These are phyloP conservation scores for Phytophthora litchii DNA, from an alignment of 352 stramenopile genomes.

Conservation along the genomic window DNA sequence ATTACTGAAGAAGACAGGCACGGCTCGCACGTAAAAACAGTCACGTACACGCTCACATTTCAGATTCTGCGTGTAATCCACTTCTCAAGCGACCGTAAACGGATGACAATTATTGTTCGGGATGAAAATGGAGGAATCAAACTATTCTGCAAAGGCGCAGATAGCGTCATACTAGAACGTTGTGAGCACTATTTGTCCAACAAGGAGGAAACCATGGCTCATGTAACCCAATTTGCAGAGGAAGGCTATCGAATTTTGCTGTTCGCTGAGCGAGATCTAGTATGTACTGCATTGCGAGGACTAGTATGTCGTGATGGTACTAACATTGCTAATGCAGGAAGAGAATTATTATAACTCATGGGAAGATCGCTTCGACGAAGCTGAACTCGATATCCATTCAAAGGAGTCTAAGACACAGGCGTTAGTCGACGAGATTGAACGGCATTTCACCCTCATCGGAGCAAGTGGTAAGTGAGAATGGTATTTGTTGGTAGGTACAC, in stretches of 20 bases:
- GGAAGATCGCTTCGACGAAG: slow-evolving; percentile 68
- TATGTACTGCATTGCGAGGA: slow-evolving; percentile 28
- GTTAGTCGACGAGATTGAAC: slow-evolving; percentile 83
- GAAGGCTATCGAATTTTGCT: slow-evolving; percentile 89
- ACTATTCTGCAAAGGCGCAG: slow-evolving; percentile 83
- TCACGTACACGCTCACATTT: slow-evolving; percentile 70
- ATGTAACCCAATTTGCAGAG: slow-evolving; percentile 83
- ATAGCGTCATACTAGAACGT: slow-evolving; percentile 77
- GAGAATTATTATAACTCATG: slow-evolving; percentile 73
- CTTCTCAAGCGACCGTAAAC: slow-evolving; percentile 82
- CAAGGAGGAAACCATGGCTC: slow-evolving; percentile 60
- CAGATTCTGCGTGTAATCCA: slow-evolving; percentile 73
- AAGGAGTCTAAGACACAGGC: slow-evolving; percentile 67
- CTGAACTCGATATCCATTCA: slow-evolving; percentile 70
- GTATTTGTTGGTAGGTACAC: no score
- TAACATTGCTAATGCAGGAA: slow-evolving; percentile 38
- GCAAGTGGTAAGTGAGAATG: slow-evolving; percentile 63
- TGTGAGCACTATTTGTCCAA: slow-evolving; percentile 67
- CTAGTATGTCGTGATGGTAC: neutral
- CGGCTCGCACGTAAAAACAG: slow-evolving; percentile 60
- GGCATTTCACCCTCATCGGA: slow-evolving; percentile 82
- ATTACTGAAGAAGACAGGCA: slow-evolving; percentile 68
- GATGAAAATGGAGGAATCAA: slow-evolving; percentile 58
- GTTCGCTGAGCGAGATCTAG: slow-evolving; percentile 75
- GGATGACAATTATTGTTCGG: slow-evolving; percentile 85